A percentile compares a stretch with the other conserved stretches of the same genome.
phyloP scores from a whole-genome alignment of 2,329 filamentous ascomycete species.

The Alternaria sp. region DNA sequence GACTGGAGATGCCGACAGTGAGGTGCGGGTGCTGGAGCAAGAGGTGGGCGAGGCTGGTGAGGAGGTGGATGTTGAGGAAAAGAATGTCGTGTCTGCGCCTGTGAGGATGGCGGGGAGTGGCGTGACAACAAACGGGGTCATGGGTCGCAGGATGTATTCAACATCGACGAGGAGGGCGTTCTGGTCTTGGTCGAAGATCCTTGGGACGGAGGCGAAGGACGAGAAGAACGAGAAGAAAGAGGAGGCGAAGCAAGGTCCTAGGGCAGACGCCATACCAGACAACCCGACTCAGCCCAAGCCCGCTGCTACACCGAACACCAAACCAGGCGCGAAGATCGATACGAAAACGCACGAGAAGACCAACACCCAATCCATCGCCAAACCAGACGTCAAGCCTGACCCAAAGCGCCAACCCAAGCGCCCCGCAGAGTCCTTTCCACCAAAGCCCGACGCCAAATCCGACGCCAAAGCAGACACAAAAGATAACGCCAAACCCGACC shows the following conservation, averaged over 20 bases:
- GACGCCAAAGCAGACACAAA: neutral
- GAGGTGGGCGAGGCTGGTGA: neutral
- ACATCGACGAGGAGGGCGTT: slow-evolving; percentile 2
- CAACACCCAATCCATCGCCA: neutral
- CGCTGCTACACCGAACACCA: neutral
- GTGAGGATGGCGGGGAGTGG: neutral
- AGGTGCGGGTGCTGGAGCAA: too few relatives aligned
- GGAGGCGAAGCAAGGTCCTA: neutral
- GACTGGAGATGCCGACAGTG: neutral
- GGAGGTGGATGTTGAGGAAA: neutral
- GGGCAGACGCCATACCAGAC: neutral
- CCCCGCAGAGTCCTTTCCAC: neutral
- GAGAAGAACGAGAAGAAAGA: neutral
- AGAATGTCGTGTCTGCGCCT: neutral
- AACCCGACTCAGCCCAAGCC: neutral
- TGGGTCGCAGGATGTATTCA: slow-evolving; percentile 17
- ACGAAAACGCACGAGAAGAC: neutral
- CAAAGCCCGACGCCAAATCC: neutral
- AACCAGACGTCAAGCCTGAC: neutral
- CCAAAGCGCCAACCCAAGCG: neutral
- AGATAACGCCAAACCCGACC: neutral
- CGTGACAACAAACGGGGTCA: neutral
- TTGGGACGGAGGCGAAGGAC: neutral
- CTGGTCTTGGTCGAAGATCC: neutral
- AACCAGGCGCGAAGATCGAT: neutral